Conservation (phyloP, 2,329 filamentous ascomycete genomes). For the Alternaria angustiovoidea region DNA sequence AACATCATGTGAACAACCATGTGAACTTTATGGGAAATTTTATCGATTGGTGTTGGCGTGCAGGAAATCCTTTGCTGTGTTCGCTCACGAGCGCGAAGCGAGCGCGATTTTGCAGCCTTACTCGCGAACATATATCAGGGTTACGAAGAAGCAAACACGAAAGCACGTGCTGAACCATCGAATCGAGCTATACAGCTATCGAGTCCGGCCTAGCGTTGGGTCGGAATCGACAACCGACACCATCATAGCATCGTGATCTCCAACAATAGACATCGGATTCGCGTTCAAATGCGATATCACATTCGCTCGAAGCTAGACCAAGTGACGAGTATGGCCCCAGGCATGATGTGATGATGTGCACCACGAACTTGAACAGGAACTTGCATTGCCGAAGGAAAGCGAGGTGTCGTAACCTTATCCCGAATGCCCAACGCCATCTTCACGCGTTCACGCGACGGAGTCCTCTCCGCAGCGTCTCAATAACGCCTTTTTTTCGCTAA, state of each 20-base stretch:
- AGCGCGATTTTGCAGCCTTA: not conserved
- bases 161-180: not conserved
- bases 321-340: not conserved
- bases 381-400: slow-evolving; percentile 8
- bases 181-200: not conserved
- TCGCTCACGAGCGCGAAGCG: not conserved
- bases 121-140: not conserved
- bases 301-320: not conserved
- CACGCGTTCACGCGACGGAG: slow-evolving; percentile 5
- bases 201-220: not conserved
- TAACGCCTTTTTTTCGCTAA: not conserved
- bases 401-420: slow-evolving; percentile 5
- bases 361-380: not conserved
- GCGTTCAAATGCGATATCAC: not conserved
- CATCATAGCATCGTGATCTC: not conserved
- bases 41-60: not conserved
- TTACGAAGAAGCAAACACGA: not conserved
- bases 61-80: not conserved
- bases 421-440: slow-evolving; percentile 1
- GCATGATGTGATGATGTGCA: not conserved
- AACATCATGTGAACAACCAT: not conserved
- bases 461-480: not conserved
- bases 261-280: not conserved
- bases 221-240: not conserved
- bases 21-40: not conserved